These are phyloP conservation scores for Solanum arcanum DNA, from an alignment of 257 asterid genomes.

Conservation along the genomic window DNA sequence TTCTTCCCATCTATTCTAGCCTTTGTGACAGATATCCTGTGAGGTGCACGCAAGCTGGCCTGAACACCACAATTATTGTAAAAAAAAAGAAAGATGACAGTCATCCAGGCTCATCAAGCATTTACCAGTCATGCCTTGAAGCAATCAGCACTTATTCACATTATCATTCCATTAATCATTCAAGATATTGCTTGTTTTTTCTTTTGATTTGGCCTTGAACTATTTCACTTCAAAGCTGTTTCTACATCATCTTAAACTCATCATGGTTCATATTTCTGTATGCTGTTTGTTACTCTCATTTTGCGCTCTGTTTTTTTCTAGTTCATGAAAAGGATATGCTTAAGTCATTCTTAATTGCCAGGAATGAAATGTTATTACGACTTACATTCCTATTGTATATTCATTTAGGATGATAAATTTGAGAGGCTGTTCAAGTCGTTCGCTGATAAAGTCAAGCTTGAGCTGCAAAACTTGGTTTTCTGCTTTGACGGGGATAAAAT, in stretches of 20 bases:
- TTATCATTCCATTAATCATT: neutral
- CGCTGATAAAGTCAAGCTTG: constrained; percentile 54
- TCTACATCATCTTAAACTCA: neutral
- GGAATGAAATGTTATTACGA: neutral
- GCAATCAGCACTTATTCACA: neutral
- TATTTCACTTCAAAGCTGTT: neutral
- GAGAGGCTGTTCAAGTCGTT: constrained; percentile 71
- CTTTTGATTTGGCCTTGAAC: neutral
- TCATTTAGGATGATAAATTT: constrained; percentile 66
- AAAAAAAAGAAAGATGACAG: neutral
- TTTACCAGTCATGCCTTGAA: neutral
- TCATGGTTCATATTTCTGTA: neutral
- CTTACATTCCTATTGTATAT: neutral
- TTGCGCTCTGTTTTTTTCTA: neutral
- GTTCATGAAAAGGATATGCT: neutral
- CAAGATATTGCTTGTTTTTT: neutral
- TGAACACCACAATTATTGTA: neutral
- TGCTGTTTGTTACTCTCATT: neutral
- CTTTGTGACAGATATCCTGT: neutral
- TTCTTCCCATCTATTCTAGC: neutral
- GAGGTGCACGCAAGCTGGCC: neutral
- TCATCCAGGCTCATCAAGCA: neutral
- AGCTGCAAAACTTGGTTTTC: constrained; percentile 43
- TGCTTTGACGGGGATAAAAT: constrained; percentile 77
- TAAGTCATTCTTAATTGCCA: neutral